Conservation (phyloP, 2,329 filamentous ascomycete species). For the Venturia oleaginea region DNA sequence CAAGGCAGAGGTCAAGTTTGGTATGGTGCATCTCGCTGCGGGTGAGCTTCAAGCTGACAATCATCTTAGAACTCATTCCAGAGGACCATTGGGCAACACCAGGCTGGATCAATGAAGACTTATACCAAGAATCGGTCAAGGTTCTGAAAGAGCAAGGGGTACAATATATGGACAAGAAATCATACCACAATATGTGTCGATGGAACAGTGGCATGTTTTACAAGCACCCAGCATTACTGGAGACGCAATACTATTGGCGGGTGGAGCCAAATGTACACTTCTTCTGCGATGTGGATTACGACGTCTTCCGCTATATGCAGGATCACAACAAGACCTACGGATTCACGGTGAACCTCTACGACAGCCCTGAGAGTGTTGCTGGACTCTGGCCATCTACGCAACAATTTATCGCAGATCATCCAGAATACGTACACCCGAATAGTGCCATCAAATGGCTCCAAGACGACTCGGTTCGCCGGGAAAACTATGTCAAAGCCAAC, state of each 20-base stretch:
- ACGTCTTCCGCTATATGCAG: conserved; percentile 95
- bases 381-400: conserved; percentile 91
- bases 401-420: conserved; percentile 80
- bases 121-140: conserved; percentile 76
- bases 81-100: conserved; percentile 90
- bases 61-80: conserved; percentile 66
- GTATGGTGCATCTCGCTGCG: conserved; percentile 34
- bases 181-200: conserved; percentile 97
- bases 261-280: conserved; percentile 98
- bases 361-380: conserved; percentile 76
- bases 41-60: conserved; percentile 20
- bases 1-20: conserved; percentile 80
- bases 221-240: conserved; percentile 77
- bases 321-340: conserved; percentile 99
- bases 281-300: conserved; percentile 98
- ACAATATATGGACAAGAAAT: conserved; percentile 80
- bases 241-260: conserved; percentile 92
- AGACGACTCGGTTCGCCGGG: conserved; percentile 65
- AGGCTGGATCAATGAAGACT: conserved; percentile 80
- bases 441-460: conserved; percentile 84
- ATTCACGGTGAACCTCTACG: conserved; percentile 96
- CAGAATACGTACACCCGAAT: conserved; percentile 70
- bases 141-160: conserved; percentile 76
- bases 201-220: conserved; percentile 99
- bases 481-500: conserved; percentile 71